Percentiles rank a stretch among this genome's conserved stretches.
These are phyloP conservation scores for Chaetomium strumarium DNA, from an alignment of 2,329 filamentous ascomycete species.

Conservation along the genomic window DNA sequence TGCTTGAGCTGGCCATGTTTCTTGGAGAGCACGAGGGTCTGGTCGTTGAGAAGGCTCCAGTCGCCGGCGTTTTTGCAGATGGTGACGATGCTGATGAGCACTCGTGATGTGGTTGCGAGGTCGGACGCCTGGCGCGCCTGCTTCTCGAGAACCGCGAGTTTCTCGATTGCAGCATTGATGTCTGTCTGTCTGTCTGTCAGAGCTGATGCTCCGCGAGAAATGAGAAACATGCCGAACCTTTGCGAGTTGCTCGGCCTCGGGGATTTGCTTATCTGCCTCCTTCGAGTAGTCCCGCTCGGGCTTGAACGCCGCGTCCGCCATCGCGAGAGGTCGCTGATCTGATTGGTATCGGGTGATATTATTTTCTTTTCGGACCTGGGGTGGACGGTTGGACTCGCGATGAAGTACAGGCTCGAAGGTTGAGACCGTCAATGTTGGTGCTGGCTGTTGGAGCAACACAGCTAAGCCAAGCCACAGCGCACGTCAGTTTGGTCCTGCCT, in stretches of 20 bases:
- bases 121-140: slow-evolving; percentile 86
- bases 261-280: slow-evolving; percentile 86
- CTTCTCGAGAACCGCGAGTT: slow-evolving; percentile 87
- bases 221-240: slow-evolving; percentile 55
- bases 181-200: slow-evolving; percentile 51
- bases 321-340: slow-evolving; percentile 37
- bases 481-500: slow-evolving; percentile 19
- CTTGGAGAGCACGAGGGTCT: slow-evolving; percentile 92
- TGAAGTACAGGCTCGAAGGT: background rate
- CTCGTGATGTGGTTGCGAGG: slow-evolving; percentile 86
- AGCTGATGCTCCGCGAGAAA: background rate
- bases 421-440: background rate
- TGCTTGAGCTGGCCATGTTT: slow-evolving; percentile 99
- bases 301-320: slow-evolving; percentile 81
- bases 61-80: slow-evolving; percentile 90
- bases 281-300: slow-evolving; percentile 99
- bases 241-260: slow-evolving; percentile 83
- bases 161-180: slow-evolving; percentile 83
- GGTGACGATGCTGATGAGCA: slow-evolving; percentile 83
- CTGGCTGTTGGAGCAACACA: background rate
- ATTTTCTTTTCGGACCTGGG: background rate
- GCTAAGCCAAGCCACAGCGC: slow-evolving; percentile 1
- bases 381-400: background rate
- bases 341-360: background rate
- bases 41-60: slow-evolving; percentile 94